Evolutionary conservation across 139 green algal genomes (phyloP).

Genomic region (Limnomonas spitsbergensis): DNA sequence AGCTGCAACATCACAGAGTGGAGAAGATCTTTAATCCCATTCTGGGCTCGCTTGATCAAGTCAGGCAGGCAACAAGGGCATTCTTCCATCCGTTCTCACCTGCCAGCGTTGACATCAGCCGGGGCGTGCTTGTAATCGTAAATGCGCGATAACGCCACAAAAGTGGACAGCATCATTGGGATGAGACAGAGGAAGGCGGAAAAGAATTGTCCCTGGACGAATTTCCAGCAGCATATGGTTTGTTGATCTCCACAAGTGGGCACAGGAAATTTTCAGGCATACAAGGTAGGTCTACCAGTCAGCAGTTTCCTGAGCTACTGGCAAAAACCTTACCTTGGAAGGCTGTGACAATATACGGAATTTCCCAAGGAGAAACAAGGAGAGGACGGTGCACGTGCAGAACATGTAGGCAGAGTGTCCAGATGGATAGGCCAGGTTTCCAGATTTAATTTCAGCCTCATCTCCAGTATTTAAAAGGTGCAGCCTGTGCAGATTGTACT

Average conservation of each 20-base stretch:
- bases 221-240: no score
- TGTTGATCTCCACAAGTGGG: no score
- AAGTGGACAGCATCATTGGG: constrained; percentile 38
- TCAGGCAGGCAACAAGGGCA: no score
- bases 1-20: constrained; percentile 18
- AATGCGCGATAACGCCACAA: constrained; percentile 42
- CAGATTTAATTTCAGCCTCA: not conserved
- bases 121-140: constrained; percentile 42
- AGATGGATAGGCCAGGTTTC: constrained; percentile 29
- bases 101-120: constrained; percentile 27
- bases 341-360: constrained; percentile 3
- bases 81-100: constrained; percentile 7
- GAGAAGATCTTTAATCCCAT: not conserved
- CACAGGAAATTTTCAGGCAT: no score
- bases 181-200: constrained; percentile 30
- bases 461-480: not conserved
- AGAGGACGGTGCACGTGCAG: constrained; percentile 32
- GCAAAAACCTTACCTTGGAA: no score
- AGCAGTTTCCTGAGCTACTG: no score
- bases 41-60: not conserved
- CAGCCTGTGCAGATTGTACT: no score
- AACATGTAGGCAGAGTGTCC: constrained; percentile 46
- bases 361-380: constrained; percentile 36
- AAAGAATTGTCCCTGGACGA: constrained; percentile 47
- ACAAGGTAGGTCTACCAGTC: no score